Evolutionary conservation across 495 filamentous ascomycete species (phyloP).

Genomic region (Trichocladium antarcticum): DNA sequence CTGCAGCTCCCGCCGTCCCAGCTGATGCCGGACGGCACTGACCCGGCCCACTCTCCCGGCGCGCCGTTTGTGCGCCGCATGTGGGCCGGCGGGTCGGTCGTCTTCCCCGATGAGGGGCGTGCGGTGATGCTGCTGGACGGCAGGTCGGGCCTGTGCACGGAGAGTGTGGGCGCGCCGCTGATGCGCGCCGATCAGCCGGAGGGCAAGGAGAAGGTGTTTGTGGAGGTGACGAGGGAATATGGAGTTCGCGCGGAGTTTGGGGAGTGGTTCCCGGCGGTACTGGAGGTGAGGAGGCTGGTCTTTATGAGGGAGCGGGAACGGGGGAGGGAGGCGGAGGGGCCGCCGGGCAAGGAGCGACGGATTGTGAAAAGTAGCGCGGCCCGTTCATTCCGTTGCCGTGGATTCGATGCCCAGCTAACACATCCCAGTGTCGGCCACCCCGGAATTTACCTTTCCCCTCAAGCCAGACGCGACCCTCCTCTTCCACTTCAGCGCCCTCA

Average conservation of each 20-base stretch:
- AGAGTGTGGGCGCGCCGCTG: constrained; percentile 45
- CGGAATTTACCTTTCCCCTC: constrained; percentile 51
- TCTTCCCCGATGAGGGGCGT: constrained; percentile 16
- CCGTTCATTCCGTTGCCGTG: no score
- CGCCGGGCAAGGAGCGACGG: background rate
- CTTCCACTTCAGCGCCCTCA: constrained; percentile 76
- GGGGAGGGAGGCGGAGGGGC: constrained; percentile 3
- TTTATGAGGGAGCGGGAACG: constrained; percentile 28
- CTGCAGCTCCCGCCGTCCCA: constrained; percentile 41
- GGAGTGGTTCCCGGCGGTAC: constrained; percentile 8
- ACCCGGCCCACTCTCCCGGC: constrained; percentile 56
- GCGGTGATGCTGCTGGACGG: constrained; percentile 36
- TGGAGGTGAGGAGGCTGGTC: constrained; percentile 29
- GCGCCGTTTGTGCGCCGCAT: constrained; percentile 55
- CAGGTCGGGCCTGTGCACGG: constrained; percentile 45
- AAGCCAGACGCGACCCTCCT: constrained; percentile 54
- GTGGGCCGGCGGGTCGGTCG: constrained; percentile 63
- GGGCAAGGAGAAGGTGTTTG: constrained; percentile 34
- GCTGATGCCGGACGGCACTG: constrained; percentile 61
- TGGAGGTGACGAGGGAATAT: constrained; percentile 32
- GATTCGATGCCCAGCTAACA: background rate
- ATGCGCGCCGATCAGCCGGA: constrained; percentile 28
- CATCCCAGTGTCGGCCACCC: constrained; percentile 18
- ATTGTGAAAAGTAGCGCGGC: constrained; percentile 18
- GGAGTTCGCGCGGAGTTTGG: background rate